Percentiles rank a stretch among this genome's conserved stretches.
Conservation (phyloP, 768 basidiomycete species). For the Dioszegia crocea region DNA sequence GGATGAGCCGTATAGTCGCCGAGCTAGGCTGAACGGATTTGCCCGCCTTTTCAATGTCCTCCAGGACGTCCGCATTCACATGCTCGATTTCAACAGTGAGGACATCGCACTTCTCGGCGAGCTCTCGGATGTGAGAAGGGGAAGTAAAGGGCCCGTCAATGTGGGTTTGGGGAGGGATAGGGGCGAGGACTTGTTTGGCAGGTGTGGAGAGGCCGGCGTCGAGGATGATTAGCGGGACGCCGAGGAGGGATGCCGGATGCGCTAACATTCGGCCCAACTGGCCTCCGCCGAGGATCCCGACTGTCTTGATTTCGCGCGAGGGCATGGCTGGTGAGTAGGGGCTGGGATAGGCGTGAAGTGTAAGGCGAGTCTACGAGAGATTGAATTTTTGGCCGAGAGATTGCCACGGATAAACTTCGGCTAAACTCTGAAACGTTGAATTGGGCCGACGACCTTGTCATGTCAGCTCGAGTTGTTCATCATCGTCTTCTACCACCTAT, state of each 20-base stretch:
- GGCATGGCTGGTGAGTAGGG: background rate
- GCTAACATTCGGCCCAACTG: slow-evolving; percentile 97
- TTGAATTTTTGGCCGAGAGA: no score
- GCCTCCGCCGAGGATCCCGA: slow-evolving; percentile 65
- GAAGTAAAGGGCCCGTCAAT: slow-evolving; percentile 87
- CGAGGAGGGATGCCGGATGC: slow-evolving; percentile 78
- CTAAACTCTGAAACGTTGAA: slow-evolving; percentile 3
- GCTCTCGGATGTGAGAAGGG: slow-evolving; percentile 67
- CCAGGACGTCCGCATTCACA: slow-evolving; percentile 72
- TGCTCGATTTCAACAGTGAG: slow-evolving; percentile 97
- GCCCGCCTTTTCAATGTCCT: slow-evolving; percentile 50
- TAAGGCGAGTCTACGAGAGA: no score
- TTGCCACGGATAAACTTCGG: background rate
- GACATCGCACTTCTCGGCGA: slow-evolving; percentile 75
- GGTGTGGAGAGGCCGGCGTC: slow-evolving; percentile 75
- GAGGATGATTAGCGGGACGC: slow-evolving; percentile 75
- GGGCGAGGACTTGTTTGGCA: slow-evolving; percentile 76
- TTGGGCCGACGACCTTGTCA: no score
- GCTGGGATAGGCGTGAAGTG: background rate
- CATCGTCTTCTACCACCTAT: no score
- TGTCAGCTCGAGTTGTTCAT: no score
- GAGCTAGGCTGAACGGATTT: slow-evolving; percentile 66
- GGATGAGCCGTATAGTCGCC: slow-evolving; percentile 75
- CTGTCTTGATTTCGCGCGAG: background rate
- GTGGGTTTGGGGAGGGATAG: slow-evolving; percentile 56